A percentile compares a stretch with the other conserved stretches of the same genome.
Evolutionary conservation across 2,329 filamentous ascomycete genomes (phyloP).

Genomic region (Monilinia vaccinii-corymbosi): DNA sequence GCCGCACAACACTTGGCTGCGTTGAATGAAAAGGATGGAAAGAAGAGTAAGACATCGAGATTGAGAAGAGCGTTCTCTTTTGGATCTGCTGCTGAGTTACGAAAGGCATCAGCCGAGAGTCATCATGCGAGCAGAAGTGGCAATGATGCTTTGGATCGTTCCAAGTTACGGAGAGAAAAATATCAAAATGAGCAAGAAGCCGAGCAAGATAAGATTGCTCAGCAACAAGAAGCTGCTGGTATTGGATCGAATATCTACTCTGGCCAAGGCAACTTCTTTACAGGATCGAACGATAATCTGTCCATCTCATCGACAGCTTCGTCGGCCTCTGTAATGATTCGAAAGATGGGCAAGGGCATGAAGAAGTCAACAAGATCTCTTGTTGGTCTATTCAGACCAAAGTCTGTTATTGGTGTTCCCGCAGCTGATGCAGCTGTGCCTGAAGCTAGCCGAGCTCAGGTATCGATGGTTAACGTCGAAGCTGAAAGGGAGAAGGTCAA

Average conservation of each 20-base stretch:
- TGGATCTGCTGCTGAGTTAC: conserved; percentile 85
- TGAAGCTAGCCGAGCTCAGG: conserved; percentile 67
- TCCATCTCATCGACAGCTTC: conserved; percentile 86
- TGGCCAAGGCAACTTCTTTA: conserved; percentile 73
- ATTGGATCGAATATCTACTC: conserved; percentile 92
- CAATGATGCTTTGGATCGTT: conserved; percentile 33
- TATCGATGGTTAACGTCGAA: conserved; percentile 94
- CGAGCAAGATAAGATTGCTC: conserved; percentile 84
- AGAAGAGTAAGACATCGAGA: conserved; percentile 77
- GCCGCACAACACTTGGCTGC: conserved; percentile 79
- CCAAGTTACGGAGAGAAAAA: conserved; percentile 57
- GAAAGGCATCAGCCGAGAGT: conserved; percentile 61
- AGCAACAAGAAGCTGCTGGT: conserved; percentile 84
- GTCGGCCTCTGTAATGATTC: conserved; percentile 85
- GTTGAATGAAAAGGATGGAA: conserved; percentile 72
- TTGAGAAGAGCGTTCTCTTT: conserved; percentile 92
- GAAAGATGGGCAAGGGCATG: conserved; percentile 98
- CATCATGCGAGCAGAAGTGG: conserved; percentile 23
- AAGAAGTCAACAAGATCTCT: conserved; percentile 88
- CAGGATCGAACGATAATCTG: conserved; percentile 87
- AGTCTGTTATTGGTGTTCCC: conserved; percentile 75
- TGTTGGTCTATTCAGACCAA: conserved; percentile 89
- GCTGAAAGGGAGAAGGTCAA: conserved; percentile 78
- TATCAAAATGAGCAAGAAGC: conserved; percentile 59
- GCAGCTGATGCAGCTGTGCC: conserved; percentile 57